Base-by-base conservation (phyloP, 2,329 filamentous ascomycete species). In the Xylaria sp. region DNA sequence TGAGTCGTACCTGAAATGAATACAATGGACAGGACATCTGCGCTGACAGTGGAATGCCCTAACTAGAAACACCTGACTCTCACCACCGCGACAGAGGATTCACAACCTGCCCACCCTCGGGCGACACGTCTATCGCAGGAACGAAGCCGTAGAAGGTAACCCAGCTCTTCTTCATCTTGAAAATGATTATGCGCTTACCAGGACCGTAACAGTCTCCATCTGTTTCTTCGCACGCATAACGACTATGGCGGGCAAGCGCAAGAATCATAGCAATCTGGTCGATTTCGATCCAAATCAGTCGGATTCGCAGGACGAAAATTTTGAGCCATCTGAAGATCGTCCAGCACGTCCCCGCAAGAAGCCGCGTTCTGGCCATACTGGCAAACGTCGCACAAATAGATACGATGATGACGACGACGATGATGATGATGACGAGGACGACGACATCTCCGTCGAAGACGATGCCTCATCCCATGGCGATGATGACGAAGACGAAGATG, bases 211-310 rank as follows among this genome's bases (percentile, higher is more conserved):
- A 59, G 59, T 44, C 47, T 54, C 23, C 13, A 51, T 50, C 23
- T 10, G 4, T 42, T 11, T 35, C n/a, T 42, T 8, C 9, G 50
- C 9, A 50, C 23, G 37, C 58, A 60, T 46, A 55, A 39, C 23
- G 64, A 74, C 65, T 35, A 79, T 79, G 78, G 70, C 74, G n/a
- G 65, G 71, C 59, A 86, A 86, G 71, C 76, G 85, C 57, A 88
- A 86, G 78, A 54, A 53, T 44, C 63, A 49, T 35, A 76, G 80
- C 63, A 78, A 78, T 59, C 69, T 75, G 35, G 73, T 84, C 63
- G 78, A 79, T 57, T 88, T 87, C 66, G 85, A 88, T 71, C 83
- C 83, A 2, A 87, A 87, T 71, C 82, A 85, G 69, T 88, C 85
- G 54, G 85, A 88, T 66, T 78, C 85, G 1, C 81, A 85, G 54